Evolutionary conservation across 2,329 filamentous ascomycete genomes (phyloP).

Genomic region (Penicillium hordei): DNA sequence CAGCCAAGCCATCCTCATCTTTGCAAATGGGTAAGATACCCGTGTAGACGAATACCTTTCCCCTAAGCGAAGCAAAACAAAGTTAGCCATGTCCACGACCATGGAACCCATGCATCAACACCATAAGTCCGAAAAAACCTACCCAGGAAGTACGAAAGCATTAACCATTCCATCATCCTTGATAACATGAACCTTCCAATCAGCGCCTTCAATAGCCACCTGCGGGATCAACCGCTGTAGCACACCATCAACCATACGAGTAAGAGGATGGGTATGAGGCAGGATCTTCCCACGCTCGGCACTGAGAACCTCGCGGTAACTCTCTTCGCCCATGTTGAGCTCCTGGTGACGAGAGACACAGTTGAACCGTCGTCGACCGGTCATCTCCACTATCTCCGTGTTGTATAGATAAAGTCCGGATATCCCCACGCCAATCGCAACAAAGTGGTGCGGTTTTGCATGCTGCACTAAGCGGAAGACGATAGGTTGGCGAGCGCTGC

Average conservation of each 20-base stretch:
- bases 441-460: conserved; percentile 31
- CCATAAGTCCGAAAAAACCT: conserved; percentile 13
- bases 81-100: conserved; percentile 2
- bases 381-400: conserved; percentile 57
- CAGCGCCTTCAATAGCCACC: conserved; percentile 45
- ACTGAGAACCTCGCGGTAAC: conserved; percentile 51
- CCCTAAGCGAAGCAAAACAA: conserved; percentile 33
- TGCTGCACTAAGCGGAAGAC: conserved; percentile 18
- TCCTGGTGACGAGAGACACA: conserved; percentile 51
- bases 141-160: conserved; percentile 64
- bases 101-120: not conserved
- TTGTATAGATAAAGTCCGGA: conserved; percentile 56
- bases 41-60: conserved; percentile 65
- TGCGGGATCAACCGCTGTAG: conserved; percentile 55
- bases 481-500: conserved; percentile 10
- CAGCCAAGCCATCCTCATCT: conserved; percentile 59
- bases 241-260: conserved; percentile 53
- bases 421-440: conserved; percentile 42
- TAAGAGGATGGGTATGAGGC: conserved; percentile 50
- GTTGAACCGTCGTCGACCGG: conserved; percentile 60
- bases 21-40: conserved; percentile 59
- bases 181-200: conserved; percentile 63
- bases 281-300: conserved; percentile 51
- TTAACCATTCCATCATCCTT: conserved; percentile 51
- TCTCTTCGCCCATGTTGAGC: conserved; percentile 42